Conservation (phyloP, 352 stramenopile species). For the Phytophthora sp. region DNA sequence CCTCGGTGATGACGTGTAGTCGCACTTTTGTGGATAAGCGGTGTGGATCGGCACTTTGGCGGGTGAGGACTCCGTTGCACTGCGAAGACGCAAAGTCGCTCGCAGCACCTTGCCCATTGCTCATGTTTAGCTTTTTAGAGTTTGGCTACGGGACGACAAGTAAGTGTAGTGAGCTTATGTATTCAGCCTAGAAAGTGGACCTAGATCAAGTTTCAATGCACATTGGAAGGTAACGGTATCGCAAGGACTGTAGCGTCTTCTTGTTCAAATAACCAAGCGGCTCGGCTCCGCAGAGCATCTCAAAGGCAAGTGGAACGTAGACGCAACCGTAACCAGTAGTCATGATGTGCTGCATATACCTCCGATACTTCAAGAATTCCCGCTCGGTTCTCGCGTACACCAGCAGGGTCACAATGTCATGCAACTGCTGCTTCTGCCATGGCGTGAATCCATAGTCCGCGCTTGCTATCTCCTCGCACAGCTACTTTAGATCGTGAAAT, state of each 20-base stretch:
- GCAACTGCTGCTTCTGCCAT: slow-evolving; percentile 19
- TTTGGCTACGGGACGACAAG: too few species aligned
- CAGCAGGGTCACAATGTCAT: not conserved
- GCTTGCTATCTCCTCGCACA: slow-evolving; percentile 22
- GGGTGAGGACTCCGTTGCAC: not conserved
- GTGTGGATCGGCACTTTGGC: not conserved
- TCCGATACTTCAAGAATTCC: not conserved
- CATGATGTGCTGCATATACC: not conserved
- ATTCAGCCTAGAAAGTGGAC: not conserved
- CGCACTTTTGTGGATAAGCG: not conserved
- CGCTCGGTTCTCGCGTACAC: slow-evolving; percentile 12
- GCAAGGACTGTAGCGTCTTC: too few species aligned
- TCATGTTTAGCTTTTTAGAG: too few species aligned
- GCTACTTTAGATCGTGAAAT: slow-evolving; percentile 35
- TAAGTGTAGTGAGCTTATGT: not conserved
- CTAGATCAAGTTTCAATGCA: too few species aligned
- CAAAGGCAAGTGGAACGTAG: too few species aligned
- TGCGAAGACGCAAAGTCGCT: not conserved
- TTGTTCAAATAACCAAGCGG: too few species aligned
- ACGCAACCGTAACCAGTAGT: too few species aligned
- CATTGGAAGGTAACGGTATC: too few species aligned
- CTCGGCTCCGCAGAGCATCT: too few species aligned
- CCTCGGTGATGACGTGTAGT: not conserved
- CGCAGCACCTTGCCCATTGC: not conserved
- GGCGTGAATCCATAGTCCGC: slow-evolving; percentile 16